Base-by-base conservation (phyloP, 129 eudicot genomes). In the Chrysanthemum seticuspe region DNA sequence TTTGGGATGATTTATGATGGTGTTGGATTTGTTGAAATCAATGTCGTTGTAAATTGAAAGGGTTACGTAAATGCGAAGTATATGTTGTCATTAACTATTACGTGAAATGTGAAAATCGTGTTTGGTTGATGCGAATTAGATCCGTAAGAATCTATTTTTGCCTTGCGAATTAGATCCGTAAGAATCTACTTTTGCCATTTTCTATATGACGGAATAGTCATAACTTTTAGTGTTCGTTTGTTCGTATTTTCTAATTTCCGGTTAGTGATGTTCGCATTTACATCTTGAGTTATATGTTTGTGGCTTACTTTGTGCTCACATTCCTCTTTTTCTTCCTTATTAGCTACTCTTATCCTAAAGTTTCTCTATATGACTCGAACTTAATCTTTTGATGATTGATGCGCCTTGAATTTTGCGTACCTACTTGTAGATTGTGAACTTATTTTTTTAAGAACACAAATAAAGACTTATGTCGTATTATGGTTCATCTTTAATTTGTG, bases 181-280 rank as follows among this genome's bases (percentile, higher is more conserved):
- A 27, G 0, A 4, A n/a, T 16, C 52, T 27, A 27, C 34, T 25
- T 13, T 34, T 71, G 67, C 7, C 21, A 53, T 71, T 13, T 40
- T 40, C 13, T 36, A 71, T 70, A 5, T 16, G 63, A 70, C 25
- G 45, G 55, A 45, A 7, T 25, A 31, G 2, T 16, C 13, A 3
- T 58, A 40, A 40, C 57, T n/a, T 25, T 19, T 55, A 56, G 40
- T 18, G 19, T 12, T 36, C 13, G 18, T 34, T 57, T 23, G 57
- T 36, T 40, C 31, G 13, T 71, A 5, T 34, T 31, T 25, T 8
- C 29, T 11, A 34, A 34, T 53, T 70, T 70, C 27, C 15, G 63
- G 64, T 70, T 51, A 51, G 64, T 34, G 31, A 34, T 54, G 74
- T 15, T 55, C 18, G 55, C 49, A 44, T 31, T 9, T 70, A 36